Evolutionary conservation across 495 filamentous ascomycete species (phyloP).

Genomic region (Tuber borchii): DNA sequence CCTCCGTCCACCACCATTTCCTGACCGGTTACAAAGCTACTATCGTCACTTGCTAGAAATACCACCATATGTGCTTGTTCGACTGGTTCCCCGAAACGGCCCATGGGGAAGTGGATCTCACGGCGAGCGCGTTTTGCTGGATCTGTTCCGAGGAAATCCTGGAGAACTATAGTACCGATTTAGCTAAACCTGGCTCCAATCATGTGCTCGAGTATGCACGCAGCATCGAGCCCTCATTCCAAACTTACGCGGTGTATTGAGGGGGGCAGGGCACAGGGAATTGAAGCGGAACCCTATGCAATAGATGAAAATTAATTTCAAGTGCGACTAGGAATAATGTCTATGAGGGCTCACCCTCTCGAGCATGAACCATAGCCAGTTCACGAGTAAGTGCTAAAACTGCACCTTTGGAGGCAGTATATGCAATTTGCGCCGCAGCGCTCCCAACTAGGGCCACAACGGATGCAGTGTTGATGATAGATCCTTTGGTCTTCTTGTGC

Average conservation of each 20-base stretch:
- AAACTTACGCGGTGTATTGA: constrained; percentile 59
- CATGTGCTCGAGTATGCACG: not conserved
- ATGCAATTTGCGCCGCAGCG: constrained; percentile 91
- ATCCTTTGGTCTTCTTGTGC: constrained; percentile 67
- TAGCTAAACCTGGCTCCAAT: not conserved
- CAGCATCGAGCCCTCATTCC: not conserved
- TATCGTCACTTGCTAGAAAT: constrained; percentile 90
- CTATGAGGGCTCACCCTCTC: constrained; percentile 53
- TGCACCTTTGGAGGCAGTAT: constrained; percentile 91
- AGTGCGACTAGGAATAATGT: too few species aligned
- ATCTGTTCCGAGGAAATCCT: constrained; percentile 93
- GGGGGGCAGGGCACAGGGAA: constrained; percentile 79
- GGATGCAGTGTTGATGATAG: constrained; percentile 91
- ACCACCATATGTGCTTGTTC: constrained; percentile 92
- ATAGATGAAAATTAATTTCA: constrained; percentile 4
- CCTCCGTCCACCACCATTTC: constrained; percentile 97
- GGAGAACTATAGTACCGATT: constrained; percentile 53
- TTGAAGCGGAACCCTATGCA: constrained; percentile 66
- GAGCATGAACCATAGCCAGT: constrained; percentile 74
- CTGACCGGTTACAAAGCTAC: constrained; percentile 83
- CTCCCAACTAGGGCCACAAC: constrained; percentile 88
- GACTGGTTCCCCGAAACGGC: constrained; percentile 91
- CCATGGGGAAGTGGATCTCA: constrained; percentile 89
- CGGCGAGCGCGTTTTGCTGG: constrained; percentile 71
- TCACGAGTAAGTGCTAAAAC: constrained; percentile 81